These are phyloP conservation scores for Apiospora pterosperma DNA, from an alignment of 2,329 filamentous ascomycete genomes.

Conservation along the genomic window DNA sequence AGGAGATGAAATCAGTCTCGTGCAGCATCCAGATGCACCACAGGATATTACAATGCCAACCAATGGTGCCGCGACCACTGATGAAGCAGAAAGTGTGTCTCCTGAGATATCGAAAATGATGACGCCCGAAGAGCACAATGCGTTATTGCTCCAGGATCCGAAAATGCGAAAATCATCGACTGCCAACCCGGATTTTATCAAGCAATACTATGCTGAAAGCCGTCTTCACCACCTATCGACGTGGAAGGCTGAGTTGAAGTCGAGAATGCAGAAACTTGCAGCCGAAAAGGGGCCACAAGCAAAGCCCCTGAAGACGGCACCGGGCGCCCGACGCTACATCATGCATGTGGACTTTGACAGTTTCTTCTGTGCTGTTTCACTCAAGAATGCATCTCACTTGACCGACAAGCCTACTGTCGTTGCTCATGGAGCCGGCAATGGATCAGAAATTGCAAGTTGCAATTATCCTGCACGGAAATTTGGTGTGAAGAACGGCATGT, in stretches of 20 bases:
- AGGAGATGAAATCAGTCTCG: not conserved
- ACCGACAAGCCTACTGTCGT: conserved; percentile 80
- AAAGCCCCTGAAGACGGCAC: conserved; percentile 46
- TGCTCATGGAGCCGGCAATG: conserved; percentile 79
- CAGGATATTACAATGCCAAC: not conserved
- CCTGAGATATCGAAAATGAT: conserved; percentile 35
- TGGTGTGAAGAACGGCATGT: conserved; percentile 97
- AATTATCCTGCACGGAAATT: conserved; percentile 87
- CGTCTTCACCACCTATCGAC: conserved; percentile 91
- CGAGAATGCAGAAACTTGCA: conserved; percentile 77
- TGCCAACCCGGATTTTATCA: conserved; percentile 87
- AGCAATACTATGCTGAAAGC: conserved; percentile 94
- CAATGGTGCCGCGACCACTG: not conserved
- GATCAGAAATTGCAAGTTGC: conserved; percentile 95
- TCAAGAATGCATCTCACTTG: conserved; percentile 72
- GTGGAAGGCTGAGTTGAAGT: conserved; percentile 94
- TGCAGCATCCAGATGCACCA: conserved; percentile 3
- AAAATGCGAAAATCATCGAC: conserved; percentile 84
- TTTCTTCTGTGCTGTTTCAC: conserved; percentile 93
- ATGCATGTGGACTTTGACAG: conserved; percentile 98
- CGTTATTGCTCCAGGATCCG: conserved; percentile 77
- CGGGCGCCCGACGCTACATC: conserved; percentile 73
- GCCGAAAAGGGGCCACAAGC: conserved; percentile 57
- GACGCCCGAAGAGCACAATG: conserved; percentile 93
- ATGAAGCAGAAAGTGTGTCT: not conserved